Evolutionary conservation across 768 basidiomycete genomes (phyloP).

Genomic region (Floccularia luteovirens): DNA sequence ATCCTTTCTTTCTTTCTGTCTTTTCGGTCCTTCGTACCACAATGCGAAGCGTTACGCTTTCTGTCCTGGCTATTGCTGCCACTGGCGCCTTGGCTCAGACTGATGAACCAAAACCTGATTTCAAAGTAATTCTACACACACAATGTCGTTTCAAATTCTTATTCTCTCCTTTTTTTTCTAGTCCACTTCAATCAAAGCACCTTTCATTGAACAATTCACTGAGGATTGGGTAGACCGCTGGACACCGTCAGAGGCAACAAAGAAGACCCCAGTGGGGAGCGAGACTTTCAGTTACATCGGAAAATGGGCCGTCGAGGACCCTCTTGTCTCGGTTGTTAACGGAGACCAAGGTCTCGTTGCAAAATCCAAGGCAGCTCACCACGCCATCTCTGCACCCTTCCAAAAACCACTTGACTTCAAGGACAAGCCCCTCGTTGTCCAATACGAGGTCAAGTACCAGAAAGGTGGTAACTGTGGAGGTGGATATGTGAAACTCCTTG

Average conservation of each 20-base stretch:
- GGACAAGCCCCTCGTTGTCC: conserved; percentile 83
- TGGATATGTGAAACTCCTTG: conserved; percentile 95
- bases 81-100: conserved; percentile 53
- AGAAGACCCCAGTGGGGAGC: conserved; percentile 92
- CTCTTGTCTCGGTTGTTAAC: conserved; percentile 63
- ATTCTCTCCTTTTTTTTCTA: conserved; percentile 19
- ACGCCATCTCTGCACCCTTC: conserved; percentile 97
- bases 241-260: conserved; percentile 96
- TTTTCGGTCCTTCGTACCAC: conserved; percentile 59
- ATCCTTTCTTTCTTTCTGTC: conserved; percentile 28
- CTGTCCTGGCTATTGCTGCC: conserved; percentile 63
- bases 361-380: conserved; percentile 95
- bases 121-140: conserved; percentile 49
- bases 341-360: conserved; percentile 92
- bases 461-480: conserved; percentile 99
- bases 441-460: conserved; percentile 99
- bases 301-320: conserved; percentile 93
- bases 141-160: background rate
- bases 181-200: conserved; percentile 74
- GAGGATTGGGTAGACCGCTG: conserved; percentile 87
- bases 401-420: conserved; percentile 68
- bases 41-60: conserved; percentile 88
- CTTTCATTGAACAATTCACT: conserved; percentile 96
- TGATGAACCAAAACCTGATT: conserved; percentile 57
- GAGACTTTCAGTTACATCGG: conserved; percentile 98